A percentile compares a stretch with the other conserved stretches of the same genome.
Evolutionary conservation across 2,329 filamentous ascomycete genomes (phyloP).

Genomic region (Fusarium fracticaudum): DNA sequence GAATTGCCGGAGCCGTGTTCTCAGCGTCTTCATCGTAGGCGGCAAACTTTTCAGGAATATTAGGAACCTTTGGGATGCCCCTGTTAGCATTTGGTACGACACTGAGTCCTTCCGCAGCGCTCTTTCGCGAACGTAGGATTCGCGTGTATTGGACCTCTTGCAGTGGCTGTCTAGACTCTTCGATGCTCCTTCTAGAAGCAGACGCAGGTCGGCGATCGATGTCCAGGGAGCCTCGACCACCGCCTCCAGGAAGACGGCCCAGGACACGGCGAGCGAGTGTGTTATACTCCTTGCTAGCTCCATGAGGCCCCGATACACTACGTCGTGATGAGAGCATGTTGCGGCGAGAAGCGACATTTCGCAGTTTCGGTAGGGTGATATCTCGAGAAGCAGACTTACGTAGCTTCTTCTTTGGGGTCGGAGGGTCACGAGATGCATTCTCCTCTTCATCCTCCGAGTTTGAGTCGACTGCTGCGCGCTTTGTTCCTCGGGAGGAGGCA

Average conservation of each 20-base stretch:
- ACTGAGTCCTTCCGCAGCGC: slow-evolving; percentile 46
- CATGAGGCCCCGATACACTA: slow-evolving; percentile 42
- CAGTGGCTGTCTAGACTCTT: slow-evolving; percentile 23
- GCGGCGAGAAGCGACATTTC: slow-evolving; percentile 42
- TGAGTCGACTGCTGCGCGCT: slow-evolving; percentile 55
- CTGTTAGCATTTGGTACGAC: slow-evolving; percentile 58
- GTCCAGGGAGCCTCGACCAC: slow-evolving; percentile 29
- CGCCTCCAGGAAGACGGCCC: slow-evolving; percentile 36
- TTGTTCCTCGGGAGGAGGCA: slow-evolving; percentile 58
- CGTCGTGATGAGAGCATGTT: slow-evolving; percentile 39
- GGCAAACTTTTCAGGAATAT: slow-evolving; percentile 55
- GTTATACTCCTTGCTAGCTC: slow-evolving; percentile 33
- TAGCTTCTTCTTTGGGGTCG: slow-evolving; percentile 59
- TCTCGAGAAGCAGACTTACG: slow-evolving; percentile 61
- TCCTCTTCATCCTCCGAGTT: slow-evolving; percentile 49
- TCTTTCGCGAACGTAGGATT: slow-evolving; percentile 41
- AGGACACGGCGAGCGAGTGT: slow-evolving; percentile 42
- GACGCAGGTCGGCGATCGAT: slow-evolving; percentile 19
- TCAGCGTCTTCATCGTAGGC: slow-evolving; percentile 48
- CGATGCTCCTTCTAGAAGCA: slow-evolving; percentile 31
- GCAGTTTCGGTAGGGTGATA: slow-evolving; percentile 50
- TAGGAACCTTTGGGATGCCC: slow-evolving; percentile 57
- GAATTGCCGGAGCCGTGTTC: slow-evolving; percentile 47
- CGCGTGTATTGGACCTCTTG: slow-evolving; percentile 38
- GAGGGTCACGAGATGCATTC: slow-evolving; percentile 26